These are phyloP conservation scores for Citrullus amarus DNA, from an alignment of 306 rosid species.

Conservation along the genomic window DNA sequence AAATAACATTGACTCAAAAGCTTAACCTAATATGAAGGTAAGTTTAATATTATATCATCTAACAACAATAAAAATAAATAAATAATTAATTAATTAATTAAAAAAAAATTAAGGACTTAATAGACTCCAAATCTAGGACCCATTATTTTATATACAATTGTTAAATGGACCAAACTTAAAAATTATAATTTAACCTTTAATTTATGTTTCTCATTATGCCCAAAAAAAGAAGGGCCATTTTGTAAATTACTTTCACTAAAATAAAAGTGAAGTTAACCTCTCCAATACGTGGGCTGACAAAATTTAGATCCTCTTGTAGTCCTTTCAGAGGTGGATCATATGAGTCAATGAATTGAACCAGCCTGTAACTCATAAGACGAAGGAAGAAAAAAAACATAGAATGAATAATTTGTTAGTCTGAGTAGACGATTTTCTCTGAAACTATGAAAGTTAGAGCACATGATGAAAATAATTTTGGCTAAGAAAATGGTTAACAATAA, in stretches of 20 bases:
- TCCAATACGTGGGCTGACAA: slow-evolving; percentile 99
- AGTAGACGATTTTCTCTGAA: not conserved
- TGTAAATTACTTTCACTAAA: not conserved
- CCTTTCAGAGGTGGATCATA: slow-evolving; percentile 96
- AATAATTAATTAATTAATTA: too few species aligned
- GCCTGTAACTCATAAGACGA: slow-evolving; percentile 29
- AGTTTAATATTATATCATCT: too few species aligned
- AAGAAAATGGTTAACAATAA: not conserved
- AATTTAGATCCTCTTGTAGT: slow-evolving; percentile 87
- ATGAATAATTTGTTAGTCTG: not conserved
- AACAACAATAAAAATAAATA: too few species aligned
- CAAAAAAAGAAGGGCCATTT: not conserved
- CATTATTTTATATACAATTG: not conserved
- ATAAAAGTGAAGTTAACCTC: slow-evolving; percentile 57
- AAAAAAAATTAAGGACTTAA: not conserved
- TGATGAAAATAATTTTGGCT: not conserved
- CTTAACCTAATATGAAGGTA: too few species aligned
- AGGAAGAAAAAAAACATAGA: slow-evolving; percentile 10
- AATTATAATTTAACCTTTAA: not conserved
- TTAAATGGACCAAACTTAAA: not conserved
- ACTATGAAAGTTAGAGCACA: not conserved
- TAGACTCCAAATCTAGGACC: not conserved
- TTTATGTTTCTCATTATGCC: not conserved
- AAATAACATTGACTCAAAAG: too few species aligned
- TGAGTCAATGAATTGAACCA: slow-evolving; percentile 87